These are phyloP conservation scores for Thraustotheca clavata DNA, from an alignment of 352 stramenopile species.

Conservation along the genomic window DNA sequence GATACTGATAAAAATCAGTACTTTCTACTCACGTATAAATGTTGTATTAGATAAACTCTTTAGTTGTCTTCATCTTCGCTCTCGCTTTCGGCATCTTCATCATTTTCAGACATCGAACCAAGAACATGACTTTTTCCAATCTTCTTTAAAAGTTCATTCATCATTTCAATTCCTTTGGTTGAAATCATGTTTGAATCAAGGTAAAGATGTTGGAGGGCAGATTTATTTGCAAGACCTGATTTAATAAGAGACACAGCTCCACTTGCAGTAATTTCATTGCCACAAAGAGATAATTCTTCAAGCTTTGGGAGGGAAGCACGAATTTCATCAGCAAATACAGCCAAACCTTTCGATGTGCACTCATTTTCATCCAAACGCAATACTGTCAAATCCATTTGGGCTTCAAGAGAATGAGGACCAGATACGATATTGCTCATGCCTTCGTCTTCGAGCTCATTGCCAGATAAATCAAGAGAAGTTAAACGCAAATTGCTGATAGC, in stretches of 20 bases:
- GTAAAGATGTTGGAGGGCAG: conserved; percentile 36
- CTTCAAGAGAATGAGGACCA: conserved; percentile 26
- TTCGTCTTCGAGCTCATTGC: conserved; percentile 81
- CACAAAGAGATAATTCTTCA: conserved; percentile 45
- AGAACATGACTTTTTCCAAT: conserved; percentile 46
- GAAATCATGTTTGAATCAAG: conserved; percentile 73
- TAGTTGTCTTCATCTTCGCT: conserved; percentile 22
- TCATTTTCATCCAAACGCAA: conserved; percentile 79
- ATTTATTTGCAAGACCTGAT: conserved; percentile 35
- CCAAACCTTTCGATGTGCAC: conserved; percentile 44
- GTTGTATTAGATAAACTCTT: no score
- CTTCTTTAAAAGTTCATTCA: conserved; percentile 35
- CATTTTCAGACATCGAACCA: conserved; percentile 75
- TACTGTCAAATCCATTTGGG: conserved; percentile 40
- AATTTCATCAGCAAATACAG: conserved; percentile 28
- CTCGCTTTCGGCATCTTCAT: conserved; percentile 53
- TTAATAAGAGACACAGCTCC: conserved; percentile 52
- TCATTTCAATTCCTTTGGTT: conserved; percentile 40
- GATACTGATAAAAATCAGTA: no score
- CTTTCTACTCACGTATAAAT: no score
- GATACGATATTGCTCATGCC: conserved; percentile 19
- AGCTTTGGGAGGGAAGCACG: conserved; percentile 21
- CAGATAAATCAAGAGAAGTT: conserved; percentile 85
- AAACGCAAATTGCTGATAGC: conserved; percentile 36
- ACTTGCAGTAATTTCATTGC: conserved; percentile 72